These are phyloP conservation scores for Triticum turgidum DNA, from an alignment of 176 grass and related monocot species.

Conservation along the genomic window DNA sequence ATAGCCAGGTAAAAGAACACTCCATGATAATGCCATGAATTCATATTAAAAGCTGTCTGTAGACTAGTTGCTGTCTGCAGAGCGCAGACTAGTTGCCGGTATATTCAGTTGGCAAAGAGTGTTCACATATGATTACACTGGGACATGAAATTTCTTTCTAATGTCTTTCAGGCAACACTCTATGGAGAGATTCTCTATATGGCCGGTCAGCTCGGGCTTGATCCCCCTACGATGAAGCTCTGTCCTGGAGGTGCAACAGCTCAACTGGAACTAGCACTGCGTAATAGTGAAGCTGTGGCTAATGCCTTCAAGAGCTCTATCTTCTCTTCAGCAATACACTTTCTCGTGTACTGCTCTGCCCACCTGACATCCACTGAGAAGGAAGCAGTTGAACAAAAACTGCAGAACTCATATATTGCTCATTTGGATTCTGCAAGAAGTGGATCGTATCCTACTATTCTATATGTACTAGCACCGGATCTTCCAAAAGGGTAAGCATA, in stretches of 20 bases:
- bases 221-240: slow-evolving; percentile 80
- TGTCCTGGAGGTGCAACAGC: slow-evolving; percentile 53
- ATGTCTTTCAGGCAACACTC: slow-evolving; percentile 67
- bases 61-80: background rate
- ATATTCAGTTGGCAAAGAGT: background rate
- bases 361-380: slow-evolving; percentile 55
- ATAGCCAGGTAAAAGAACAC: slow-evolving; percentile 72
- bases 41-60: background rate
- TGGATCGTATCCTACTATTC: slow-evolving; percentile 47
- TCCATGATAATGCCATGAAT: background rate
- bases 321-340: slow-evolving; percentile 63
- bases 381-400: slow-evolving; percentile 47
- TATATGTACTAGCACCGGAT: slow-evolving; percentile 77
- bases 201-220: slow-evolving; percentile 91
- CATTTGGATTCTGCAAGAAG: slow-evolving; percentile 34
- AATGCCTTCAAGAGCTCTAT: slow-evolving; percentile 76
- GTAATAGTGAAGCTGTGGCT: slow-evolving; percentile 77
- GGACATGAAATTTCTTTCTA: background rate
- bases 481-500: slow-evolving; percentile 83
- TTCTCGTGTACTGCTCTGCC: slow-evolving; percentile 79
- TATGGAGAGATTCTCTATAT: slow-evolving; percentile 79
- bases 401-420: slow-evolving; percentile 42
- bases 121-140: background rate
- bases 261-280: slow-evolving; percentile 71
- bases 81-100: background rate